Evolutionary conservation across 495 filamentous ascomycete species (phyloP), one percentile per base, ranked within the genome.

Genomic region (Penicillium goetzii): DNA sequence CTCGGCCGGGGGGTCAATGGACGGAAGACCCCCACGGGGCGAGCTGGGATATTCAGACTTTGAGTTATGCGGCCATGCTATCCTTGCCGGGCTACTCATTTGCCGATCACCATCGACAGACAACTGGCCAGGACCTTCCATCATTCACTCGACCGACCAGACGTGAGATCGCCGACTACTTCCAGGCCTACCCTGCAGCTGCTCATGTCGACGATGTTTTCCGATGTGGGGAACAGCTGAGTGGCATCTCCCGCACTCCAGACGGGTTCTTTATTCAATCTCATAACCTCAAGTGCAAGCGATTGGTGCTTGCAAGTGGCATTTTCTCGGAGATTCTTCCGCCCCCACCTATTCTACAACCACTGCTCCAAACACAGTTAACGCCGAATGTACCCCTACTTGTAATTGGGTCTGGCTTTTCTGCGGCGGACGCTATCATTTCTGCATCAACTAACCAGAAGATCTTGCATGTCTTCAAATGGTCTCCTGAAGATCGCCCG

Each of bases 61-160:
- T 87, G 65, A 89, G 88, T 70, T 89, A 90, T 75, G 85, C 86
- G 5, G 85, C 86, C 59, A 85, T 87, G 85, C 75, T 90, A 14
- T 88, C 86, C 2, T 69, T 90, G 14, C 88, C 88, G 0, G 88
- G 83, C 0, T 89, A 89, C 70, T 82, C 83, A 5, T 88, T 87
- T 67, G 78, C 79, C 2, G 80, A 86, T 11, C 83, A 89, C 61
- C 79, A 84, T 60, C 73, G 66, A 15, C 72, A 70, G 54, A 72
- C 60, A 4, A 76, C 79, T 11, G 78, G 78, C 6, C 72, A 79
- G 33, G 67, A 74, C 3, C 72, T 88, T 21, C 78, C 80, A 25
- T 75, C 86, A 15, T 84, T 85, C 50, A 82, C 83, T 26, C 78
- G 88, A 47, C 88, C 88, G 3, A 84, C 84, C 3, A 75, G 88